These are phyloP conservation scores for Fusarium chuoi DNA, from an alignment of 2,329 filamentous ascomycete genomes.

Conservation along the genomic window DNA sequence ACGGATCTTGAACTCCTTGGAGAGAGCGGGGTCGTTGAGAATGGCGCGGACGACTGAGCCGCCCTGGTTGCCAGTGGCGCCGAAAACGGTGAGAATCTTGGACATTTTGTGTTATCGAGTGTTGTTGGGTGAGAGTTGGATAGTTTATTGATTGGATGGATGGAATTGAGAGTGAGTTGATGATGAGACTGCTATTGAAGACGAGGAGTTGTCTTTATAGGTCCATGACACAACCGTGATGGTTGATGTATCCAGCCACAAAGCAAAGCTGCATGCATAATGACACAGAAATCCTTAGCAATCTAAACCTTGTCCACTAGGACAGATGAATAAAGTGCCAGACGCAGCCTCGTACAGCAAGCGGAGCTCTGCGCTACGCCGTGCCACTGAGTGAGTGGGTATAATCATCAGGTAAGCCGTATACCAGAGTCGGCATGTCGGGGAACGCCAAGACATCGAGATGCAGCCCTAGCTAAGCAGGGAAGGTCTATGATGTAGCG, in stretches of 20 bases:
- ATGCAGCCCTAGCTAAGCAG: conserved; percentile 2
- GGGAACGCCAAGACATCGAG: conserved; percentile 40
- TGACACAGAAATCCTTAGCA: conserved; percentile 19
- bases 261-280: background rate
- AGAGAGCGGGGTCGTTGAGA: conserved; percentile 58
- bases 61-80: conserved; percentile 61
- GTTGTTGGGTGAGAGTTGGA: background rate
- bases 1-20: conserved; percentile 56
- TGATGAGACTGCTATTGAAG: background rate
- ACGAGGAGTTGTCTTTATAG: conserved; percentile 13
- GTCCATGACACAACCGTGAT: conserved; percentile 4
- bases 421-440: conserved; percentile 21
- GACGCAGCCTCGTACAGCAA: background rate
- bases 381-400: background rate
- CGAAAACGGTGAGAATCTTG: conserved; percentile 57
- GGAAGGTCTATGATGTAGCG: background rate
- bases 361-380: background rate
- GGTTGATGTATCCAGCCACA: conserved; percentile 7
- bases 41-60: conserved; percentile 58
- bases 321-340: conserved; percentile 10
- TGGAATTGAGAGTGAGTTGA: background rate
- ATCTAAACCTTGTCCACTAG: background rate
- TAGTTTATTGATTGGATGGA: rapidly evolving
- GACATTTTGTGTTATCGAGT: conserved; percentile 41
- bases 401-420: background rate